These are phyloP conservation scores for Prunus padus DNA, from an alignment of 306 rosid species.

Conservation along the genomic window DNA sequence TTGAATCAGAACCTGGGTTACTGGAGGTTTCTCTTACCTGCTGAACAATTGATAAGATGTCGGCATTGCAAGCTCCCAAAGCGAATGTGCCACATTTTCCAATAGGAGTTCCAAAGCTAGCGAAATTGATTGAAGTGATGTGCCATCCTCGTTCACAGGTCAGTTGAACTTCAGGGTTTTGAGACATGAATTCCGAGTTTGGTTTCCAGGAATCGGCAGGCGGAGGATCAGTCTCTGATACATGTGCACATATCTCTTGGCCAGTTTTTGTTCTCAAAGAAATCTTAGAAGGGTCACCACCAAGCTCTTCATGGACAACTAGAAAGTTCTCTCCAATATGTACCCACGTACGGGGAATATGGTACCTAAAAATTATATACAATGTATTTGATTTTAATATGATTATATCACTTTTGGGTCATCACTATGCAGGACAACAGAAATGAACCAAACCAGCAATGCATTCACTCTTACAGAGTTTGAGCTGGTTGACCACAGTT, in stretches of 20 bases:
- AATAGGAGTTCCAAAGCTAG: conserved; percentile 16
- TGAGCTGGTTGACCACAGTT: conserved; percentile 18
- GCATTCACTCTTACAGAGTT: conserved; percentile 15
- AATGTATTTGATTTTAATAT: background rate
- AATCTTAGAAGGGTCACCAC: conserved; percentile 31
- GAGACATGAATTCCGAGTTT: conserved; percentile 1
- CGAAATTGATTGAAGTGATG: conserved; percentile 13
- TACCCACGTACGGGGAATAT: conserved; percentile 32
- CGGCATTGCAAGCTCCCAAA: conserved; percentile 3
- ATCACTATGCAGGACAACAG: too few relatives aligned
- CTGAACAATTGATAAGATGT: conserved; percentile 4
- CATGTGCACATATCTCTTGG: conserved; percentile 11
- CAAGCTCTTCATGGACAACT: conserved; percentile 34
- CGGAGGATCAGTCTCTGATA: conserved; percentile 15
- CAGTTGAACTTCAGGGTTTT: conserved; percentile 15
- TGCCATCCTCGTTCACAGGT: conserved; percentile 15
- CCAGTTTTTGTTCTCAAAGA: conserved; percentile 20
- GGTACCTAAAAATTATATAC: conserved; percentile 24
- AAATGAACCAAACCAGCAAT: background rate
- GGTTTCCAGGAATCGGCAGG: conserved; percentile 13
- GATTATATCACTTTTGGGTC: too few relatives aligned
- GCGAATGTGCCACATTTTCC: conserved; percentile 9
- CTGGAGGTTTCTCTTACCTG: conserved; percentile 1
- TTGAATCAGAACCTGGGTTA: too few relatives aligned
- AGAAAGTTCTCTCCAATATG: conserved; percentile 22